These are phyloP conservation scores for Stagonosporopsis cucurbitacearum DNA, from an alignment of 2,329 filamentous ascomycete species.

Conservation along the genomic window DNA sequence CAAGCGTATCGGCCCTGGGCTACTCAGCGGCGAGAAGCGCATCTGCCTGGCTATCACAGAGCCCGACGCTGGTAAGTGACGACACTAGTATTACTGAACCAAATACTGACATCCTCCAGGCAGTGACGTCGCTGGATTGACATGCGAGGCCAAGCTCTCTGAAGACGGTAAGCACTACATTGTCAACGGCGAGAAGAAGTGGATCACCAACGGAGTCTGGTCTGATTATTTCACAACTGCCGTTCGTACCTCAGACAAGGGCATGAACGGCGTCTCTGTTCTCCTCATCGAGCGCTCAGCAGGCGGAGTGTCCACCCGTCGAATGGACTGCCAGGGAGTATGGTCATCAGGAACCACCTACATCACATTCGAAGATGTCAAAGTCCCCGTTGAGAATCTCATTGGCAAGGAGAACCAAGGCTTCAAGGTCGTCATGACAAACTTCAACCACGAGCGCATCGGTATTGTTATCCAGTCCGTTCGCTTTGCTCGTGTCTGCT, in stretches of 20 bases:
- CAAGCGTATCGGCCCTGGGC: conserved; percentile 85
- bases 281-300: conserved; percentile 87
- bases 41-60: conserved; percentile 98
- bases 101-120: neutral
- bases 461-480: conserved; percentile 98
- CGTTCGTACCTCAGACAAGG: conserved; percentile 83
- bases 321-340: conserved; percentile 94
- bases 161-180: conserved; percentile 99
- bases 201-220: conserved; percentile 99
- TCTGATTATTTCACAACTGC: conserved; percentile 97
- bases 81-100: neutral
- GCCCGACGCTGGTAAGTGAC: conserved; percentile 73
- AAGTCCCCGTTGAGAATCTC: conserved; percentile 98
- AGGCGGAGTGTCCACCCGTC: conserved; percentile 87
- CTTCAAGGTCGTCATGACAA: conserved; percentile 99
- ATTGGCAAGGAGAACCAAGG: conserved; percentile 98
- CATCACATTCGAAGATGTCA: conserved; percentile 98
- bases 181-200: conserved; percentile 99
- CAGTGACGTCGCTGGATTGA: conserved; percentile 92
- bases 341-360: conserved; percentile 96
- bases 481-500: conserved; percentile 95
- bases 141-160: conserved; percentile 91
- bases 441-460: conserved; percentile 99
- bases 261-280: conserved; percentile 92
- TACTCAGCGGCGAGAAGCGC: conserved; percentile 90